Conservation (phyloP, 352 stramenopile genomes). For the Hyaloperonospora brassicae region DNA sequence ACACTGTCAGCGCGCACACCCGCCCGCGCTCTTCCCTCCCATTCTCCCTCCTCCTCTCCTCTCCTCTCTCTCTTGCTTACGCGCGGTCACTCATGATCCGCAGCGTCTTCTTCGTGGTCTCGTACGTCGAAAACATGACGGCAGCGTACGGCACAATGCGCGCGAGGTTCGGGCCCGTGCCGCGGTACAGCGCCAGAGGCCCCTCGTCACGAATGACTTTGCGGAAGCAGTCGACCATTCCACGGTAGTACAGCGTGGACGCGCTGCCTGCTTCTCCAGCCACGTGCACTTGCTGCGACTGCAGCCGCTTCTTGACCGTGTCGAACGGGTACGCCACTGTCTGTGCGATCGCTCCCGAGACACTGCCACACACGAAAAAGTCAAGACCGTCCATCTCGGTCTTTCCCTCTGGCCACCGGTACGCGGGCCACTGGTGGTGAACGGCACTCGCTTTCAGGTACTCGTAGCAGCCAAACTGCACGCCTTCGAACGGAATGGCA, state of each 20-base stretch:
- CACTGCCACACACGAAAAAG: slow-evolving; percentile 70
- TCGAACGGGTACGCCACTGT: slow-evolving; percentile 84
- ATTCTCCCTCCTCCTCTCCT: slow-evolving; percentile 10
- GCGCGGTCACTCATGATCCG: slow-evolving; percentile 27
- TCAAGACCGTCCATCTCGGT: slow-evolving; percentile 58
- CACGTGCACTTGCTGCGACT: slow-evolving; percentile 37
- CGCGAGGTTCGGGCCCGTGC: slow-evolving; percentile 68
- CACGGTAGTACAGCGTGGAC: slow-evolving; percentile 39
- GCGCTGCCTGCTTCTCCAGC: slow-evolving; percentile 18
- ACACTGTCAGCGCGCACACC: too few relatives aligned
- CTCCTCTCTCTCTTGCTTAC: slow-evolving; percentile 9
- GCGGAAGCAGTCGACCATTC: slow-evolving; percentile 70
- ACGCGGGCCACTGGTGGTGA: slow-evolving; percentile 44
- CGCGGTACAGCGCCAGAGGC: slow-evolving; percentile 56
- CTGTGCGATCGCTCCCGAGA: slow-evolving; percentile 64
- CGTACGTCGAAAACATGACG: slow-evolving; percentile 80
- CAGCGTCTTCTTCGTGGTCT: slow-evolving; percentile 67
- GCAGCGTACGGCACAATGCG: slow-evolving; percentile 75
- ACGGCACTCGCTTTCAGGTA: slow-evolving; percentile 55
- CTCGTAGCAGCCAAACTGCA: slow-evolving; percentile 82
- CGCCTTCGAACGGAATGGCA: slow-evolving; percentile 72
- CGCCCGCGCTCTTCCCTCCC: too few relatives aligned
- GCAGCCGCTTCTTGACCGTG: slow-evolving; percentile 76
- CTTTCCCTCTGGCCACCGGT: slow-evolving; percentile 59
- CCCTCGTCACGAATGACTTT: slow-evolving; percentile 69